Base-by-base conservation (phyloP, 257 asterid species). In the Nicotiana otophora region DNA sequence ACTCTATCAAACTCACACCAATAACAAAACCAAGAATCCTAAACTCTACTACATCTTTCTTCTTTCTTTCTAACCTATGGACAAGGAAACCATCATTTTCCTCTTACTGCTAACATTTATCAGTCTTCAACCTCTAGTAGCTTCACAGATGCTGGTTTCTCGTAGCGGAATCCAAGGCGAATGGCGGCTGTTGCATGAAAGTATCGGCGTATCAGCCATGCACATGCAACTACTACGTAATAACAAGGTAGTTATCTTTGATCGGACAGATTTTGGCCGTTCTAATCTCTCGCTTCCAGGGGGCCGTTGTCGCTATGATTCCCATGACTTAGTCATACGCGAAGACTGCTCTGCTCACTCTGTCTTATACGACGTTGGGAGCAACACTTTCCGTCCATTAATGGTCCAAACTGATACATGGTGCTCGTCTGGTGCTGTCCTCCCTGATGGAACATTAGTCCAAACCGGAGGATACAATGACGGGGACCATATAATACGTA, bases 311-410 rank as follows among this genome's bases (percentile, higher is more conserved):
- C 89, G 89, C 62, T 17, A 72, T 46, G 55, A 46, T 1, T 15
- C 36, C 60, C 60, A 12, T 23, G 78, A 72, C 20, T 42, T 42
- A 1, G 31, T 46, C 60, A 5, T 23, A 46, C 60, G 77, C 3
- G 12, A 23, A 42, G 89, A 92, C 86, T 92, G 96, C 91, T 83
- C 92, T 77, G 93, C 96, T 75, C 96, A 92, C 84, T 92, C 96
- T 4, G 87, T 90, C 8, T 92, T 90, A 76, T 92, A 86, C 87
- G 86, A 87, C 81, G 84, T 85, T 72, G 86, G 7, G 4, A 72
- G 36, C 36, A 42, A 46, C 36, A 46, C 23, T 5, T 20, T 70
- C 34, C 78, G 78, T 42, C 6, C 78, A 2, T 91, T 92, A 82
- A 86, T 31, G 82, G 85, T 90, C 26, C 90, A 84, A 51, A 88